These are phyloP conservation scores for Penicillium sclerotigenum DNA, from an alignment of 2,329 filamentous ascomycete genomes.

Conservation along the genomic window DNA sequence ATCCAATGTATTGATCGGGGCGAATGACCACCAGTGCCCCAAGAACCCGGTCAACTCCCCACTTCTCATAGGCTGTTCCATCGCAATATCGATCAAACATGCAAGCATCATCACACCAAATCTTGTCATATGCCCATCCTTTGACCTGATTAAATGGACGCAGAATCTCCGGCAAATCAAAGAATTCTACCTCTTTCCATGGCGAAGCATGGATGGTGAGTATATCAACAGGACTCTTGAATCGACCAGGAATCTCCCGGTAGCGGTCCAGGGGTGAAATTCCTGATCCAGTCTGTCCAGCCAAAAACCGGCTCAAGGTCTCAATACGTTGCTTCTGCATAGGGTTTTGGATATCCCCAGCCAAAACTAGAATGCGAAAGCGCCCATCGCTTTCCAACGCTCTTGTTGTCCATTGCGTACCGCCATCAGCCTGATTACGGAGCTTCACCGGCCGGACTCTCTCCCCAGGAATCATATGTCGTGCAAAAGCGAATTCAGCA, in stretches of 20 bases:
- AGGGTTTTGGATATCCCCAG: slow-evolving; percentile 53
- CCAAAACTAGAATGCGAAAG: slow-evolving; percentile 51
- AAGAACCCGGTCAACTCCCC: slow-evolving; percentile 24
- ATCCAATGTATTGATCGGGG: slow-evolving; percentile 31
- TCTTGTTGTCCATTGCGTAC: slow-evolving; percentile 18
- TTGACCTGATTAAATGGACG: slow-evolving; percentile 46
- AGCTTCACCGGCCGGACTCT: slow-evolving; percentile 22
- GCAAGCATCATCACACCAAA: slow-evolving; percentile 52
- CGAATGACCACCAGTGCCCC: slow-evolving; percentile 25
- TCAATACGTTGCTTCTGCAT: slow-evolving; percentile 48
- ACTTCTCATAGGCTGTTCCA: slow-evolving; percentile 27
- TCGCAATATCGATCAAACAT: slow-evolving; percentile 23
- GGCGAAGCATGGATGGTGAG: slow-evolving; percentile 58
- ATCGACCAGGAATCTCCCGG: slow-evolving; percentile 35
- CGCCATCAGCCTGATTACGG: slow-evolving; percentile 18
- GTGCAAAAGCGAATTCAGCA: not conserved
- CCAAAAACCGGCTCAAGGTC: slow-evolving; percentile 47
- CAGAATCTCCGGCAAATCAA: slow-evolving; percentile 51
- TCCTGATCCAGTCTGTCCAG: not conserved
- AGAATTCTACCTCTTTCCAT: slow-evolving; percentile 49
- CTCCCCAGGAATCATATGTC: slow-evolving; percentile 11
- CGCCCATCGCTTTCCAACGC: slow-evolving; percentile 34
- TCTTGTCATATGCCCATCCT: slow-evolving; percentile 57
- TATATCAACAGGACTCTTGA: slow-evolving; percentile 56
- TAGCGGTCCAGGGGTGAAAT: slow-evolving; percentile 44